phyloP scores from a whole-genome alignment of 371 early-diverging fungal species.

The Mortierella sp. region DNA sequence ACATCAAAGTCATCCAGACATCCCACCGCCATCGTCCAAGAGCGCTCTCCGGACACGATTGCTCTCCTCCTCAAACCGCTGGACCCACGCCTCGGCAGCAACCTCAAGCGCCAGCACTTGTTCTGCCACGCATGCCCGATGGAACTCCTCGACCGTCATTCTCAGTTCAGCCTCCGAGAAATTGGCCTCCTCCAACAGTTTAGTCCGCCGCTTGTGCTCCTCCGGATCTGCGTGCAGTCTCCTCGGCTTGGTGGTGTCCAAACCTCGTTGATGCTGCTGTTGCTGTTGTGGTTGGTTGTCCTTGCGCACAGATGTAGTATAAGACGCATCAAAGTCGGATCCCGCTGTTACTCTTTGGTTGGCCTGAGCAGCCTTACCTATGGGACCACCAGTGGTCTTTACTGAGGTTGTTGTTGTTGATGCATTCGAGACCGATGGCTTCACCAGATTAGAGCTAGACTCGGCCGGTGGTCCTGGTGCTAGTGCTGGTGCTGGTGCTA shows the following conservation, averaged over 20 bases:
- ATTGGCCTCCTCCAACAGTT: slow-evolving; percentile 23
- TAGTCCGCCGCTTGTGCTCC: slow-evolving; percentile 16
- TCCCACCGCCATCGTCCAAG: slow-evolving; percentile 28
- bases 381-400: not conserved
- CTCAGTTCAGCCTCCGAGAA: slow-evolving; percentile 31
- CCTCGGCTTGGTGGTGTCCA: not conserved
- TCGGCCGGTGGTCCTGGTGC: not conserved
- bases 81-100: slow-evolving; percentile 38
- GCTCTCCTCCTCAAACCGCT: slow-evolving; percentile 48
- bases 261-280: not conserved
- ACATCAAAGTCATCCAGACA: not conserved
- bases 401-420: not conserved
- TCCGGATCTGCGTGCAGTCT: slow-evolving; percentile 15
- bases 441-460: not conserved
- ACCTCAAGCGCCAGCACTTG: slow-evolving; percentile 40
- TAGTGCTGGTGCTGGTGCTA: not conserved
- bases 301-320: not conserved
- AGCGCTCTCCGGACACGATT: slow-evolving; percentile 37
- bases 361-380: not conserved
- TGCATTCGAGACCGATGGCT: not conserved
- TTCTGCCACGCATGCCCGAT: slow-evolving; percentile 30
- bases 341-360: no score
- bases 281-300: not conserved
- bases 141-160: slow-evolving; percentile 56
- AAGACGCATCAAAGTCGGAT: not conserved